phyloP scores from a whole-genome alignment of 352 stramenopile genomes.

The Pythium graminicola region DNA sequence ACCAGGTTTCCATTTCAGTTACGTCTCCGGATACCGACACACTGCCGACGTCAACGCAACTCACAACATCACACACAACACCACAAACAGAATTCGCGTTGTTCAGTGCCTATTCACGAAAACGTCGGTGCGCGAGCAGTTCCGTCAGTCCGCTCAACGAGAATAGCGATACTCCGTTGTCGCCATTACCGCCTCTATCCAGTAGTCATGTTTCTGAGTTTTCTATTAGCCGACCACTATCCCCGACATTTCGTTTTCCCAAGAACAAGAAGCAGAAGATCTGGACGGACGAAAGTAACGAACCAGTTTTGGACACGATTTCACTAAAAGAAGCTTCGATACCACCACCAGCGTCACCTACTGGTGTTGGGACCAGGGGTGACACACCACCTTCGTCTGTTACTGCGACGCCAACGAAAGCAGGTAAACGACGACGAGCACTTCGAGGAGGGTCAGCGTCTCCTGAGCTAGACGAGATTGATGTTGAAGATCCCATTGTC shows the following conservation, averaged over 20 bases:
- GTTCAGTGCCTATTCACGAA: slow-evolving; percentile 22
- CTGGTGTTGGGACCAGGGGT: slow-evolving; percentile 6
- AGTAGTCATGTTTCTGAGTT: slow-evolving; percentile 7
- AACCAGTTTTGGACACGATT: slow-evolving; percentile 11
- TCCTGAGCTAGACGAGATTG: slow-evolving; percentile 13
- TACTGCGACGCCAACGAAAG: slow-evolving; percentile 18
- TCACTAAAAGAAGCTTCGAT: slow-evolving; percentile 14
- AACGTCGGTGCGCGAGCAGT: slow-evolving; percentile 11
- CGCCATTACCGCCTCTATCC: slow-evolving; percentile 1
- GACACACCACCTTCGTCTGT: slow-evolving; percentile 1
- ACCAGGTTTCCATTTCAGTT: slow-evolving; percentile 70
- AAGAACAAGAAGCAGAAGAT: slow-evolving; percentile 26
- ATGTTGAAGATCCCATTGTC: slow-evolving; percentile 10
- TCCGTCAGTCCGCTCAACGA: not conserved
- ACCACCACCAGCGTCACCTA: slow-evolving; percentile 15
- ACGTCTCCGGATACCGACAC: not conserved
- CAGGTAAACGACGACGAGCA: slow-evolving; percentile 17
- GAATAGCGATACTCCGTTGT: not conserved
- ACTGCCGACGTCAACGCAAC: not conserved
- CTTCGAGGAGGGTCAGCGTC: slow-evolving; percentile 4
- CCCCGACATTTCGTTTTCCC: slow-evolving; percentile 21
- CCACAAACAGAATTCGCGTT: slow-evolving; percentile 15
- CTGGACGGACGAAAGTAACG: slow-evolving; percentile 17
- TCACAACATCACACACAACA: slow-evolving; percentile 6
- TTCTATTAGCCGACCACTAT: slow-evolving; percentile 18